Base-by-base conservation (phyloP, 148 eudicot species). In the Amaranthus hypochondriacus region DNA sequence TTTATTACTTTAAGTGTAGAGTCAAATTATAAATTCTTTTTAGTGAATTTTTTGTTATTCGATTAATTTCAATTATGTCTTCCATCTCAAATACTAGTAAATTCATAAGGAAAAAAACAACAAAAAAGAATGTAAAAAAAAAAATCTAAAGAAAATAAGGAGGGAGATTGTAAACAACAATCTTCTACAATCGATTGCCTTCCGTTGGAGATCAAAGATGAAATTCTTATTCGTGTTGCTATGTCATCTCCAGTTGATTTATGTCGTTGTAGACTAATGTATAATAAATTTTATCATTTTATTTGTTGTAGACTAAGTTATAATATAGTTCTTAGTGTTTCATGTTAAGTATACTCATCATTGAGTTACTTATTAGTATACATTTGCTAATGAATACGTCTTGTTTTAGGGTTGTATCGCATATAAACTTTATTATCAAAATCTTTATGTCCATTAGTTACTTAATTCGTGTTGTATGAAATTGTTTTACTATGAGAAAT, bases 211-310 rank as follows among this genome's bases (percentile, higher is more conserved):
- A 58, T 79, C 10, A 56, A 70, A 6, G 4, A 64, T 2, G 68
- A 75, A 44, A 58, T 79, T 12, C 43, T 75, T 11, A 54, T 75
- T 56, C 75, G 75, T 3, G 75, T 75, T 42, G 82, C 71, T 0
- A 66, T 75, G 0, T 44, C 72, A 13, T 79, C 82, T n/a, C 48
- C 71, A 42, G 58, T 50, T 50, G 78, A 28, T 28, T 28, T 28
- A 28, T 28, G 39, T 28, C 39, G 39, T 28, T 28, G 39, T 28
- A 28, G 39, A 28, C 39, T 28, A 28, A 28, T 0, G 39, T 28
- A 28, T 28, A 28, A 28, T 28, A 28, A 28, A 1, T 28, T 0
- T 28, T 28, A 28, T 28, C 1, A 28, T 28, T 28, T 28, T 28
- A 28, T 28, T 28, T 28, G 39, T 28, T 28, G 39, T 28, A 28